Base-by-base conservation (phyloP, 2,329 filamentous ascomycete species). In the Dissoconium aciculare region DNA sequence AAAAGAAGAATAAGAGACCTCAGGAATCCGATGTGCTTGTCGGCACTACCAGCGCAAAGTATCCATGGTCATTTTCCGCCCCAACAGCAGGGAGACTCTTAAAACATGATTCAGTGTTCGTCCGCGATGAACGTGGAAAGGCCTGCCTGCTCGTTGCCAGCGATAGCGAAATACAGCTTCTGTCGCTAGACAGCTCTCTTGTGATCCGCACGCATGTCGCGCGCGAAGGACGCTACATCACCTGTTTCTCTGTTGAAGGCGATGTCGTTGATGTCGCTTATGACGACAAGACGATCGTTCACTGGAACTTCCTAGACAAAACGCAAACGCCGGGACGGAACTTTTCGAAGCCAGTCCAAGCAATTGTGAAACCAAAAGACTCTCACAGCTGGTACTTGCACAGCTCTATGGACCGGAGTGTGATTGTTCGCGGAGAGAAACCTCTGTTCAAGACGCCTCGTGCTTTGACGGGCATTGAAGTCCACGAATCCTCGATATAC, bases 171-270 rank as follows among this genome's bases (percentile, higher is more conserved):
- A 40, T 51, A 2, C 47, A 51, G 27, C 33, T 53, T 4, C 35
- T 89, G 55, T 79, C 80, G 2, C 71, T 81, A 16, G 63, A 71
- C 40, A 84, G 83, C 32, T 95, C 89, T 2, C 69, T 91, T 29
- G 69, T 91, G 13, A 64, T 82, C 27, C 74, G 82, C 42, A 71
- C 74, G 33, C 75, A 94, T 28, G 59, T 68, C 9, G 59, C 76
- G 15, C 54, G 57, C n/a, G 41, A 61, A 43, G 49, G 55, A 45
- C 53, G 61, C 13, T 54, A 50, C 8, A 57, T 76, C 13, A 55
- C 62, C 13, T 60, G 62, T 14, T 72, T 64, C 45, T 58, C 60
- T 12, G 42, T 72, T 17, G 59, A 72, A 52, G 43, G 63, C 37
- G 53, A 68, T 45, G 51, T 64, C 27, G 46, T 74, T 5, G 69